Evolutionary conservation across 306 rosid species (phyloP), one percentile per base, ranked within the genome.

Genomic region (Begonia peltatifolia): DNA sequence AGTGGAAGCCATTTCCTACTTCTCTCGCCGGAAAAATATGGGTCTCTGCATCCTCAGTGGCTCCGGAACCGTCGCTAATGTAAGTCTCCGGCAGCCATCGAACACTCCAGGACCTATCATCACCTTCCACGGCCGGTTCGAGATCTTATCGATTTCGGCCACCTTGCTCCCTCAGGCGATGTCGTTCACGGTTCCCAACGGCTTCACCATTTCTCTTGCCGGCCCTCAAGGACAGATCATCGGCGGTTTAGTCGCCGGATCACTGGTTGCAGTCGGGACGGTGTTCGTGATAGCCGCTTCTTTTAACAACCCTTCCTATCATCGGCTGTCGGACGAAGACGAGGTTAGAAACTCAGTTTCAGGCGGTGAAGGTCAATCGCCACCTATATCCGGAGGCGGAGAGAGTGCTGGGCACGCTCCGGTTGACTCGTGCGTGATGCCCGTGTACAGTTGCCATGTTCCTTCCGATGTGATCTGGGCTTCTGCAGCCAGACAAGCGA

Each of bases 151-250:
- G 0, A 57, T 92, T 14, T 71, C 80, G 35, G 96, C 99, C 38
- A 86, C 99, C 6, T 82, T 92, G 12, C 68, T 92, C 0, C 75
- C 81, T 0, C 68, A 76, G 6, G 50, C 72, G 7, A 14, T 63
- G 14, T 53, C 64, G 6, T 55, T 25, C 0, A 74, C 77, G 0
- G 36, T 70, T 3, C 83, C 93, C 0, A 78, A 48, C 52, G 81
- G 76, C 4, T 83, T 92, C 60, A 56, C 93, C 9, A 86, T 86
- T 78, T 83, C 99, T 0, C 84, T 92, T 12, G 93, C 96, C 0
- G 99, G 96, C 2, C 94, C 96, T 0, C 96, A 86, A 56, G 99
- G 99, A 0, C 99, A 83, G 84, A 77, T 92, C 71, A 87, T 92
- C 8, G 99, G 99, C 2, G 99, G 99, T 0, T 9, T 78, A 2